Conservation (phyloP, 176 grass and related monocot species). For the Bothriochloa decipiens region DNA sequence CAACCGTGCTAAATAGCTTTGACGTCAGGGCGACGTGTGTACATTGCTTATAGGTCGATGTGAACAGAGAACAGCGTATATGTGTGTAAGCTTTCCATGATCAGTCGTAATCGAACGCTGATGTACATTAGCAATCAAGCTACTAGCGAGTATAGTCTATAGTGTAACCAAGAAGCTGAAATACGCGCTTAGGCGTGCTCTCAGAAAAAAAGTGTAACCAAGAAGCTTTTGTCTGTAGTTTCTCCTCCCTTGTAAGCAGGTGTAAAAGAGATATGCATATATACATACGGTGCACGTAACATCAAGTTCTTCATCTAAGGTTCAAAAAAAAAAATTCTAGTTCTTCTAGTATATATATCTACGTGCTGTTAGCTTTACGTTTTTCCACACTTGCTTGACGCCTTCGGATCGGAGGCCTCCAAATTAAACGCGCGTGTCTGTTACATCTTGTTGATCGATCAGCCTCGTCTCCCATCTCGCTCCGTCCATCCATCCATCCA, state of each 20-base stretch:
- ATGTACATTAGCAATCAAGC: neutral
- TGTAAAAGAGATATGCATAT: no score
- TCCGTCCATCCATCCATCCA: neutral
- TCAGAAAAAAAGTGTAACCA: neutral
- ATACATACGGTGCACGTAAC: neutral
- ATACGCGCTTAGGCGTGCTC: no score
- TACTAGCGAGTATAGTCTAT: no score
- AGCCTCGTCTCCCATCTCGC: neutral
- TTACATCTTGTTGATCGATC: neutral
- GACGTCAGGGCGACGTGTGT: slow-evolving; percentile 22
- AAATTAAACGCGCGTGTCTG: neutral
- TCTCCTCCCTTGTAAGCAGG: neutral
- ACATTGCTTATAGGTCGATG: neutral
- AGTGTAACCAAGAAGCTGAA: neutral
- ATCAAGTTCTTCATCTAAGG: no score
- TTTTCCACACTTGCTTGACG: slow-evolving; percentile 27
- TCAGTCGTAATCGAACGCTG: neutral
- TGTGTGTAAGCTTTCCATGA: neutral
- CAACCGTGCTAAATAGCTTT: neutral
- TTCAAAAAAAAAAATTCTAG: no score
- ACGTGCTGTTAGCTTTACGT: slow-evolving; percentile 5
- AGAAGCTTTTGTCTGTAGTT: neutral
- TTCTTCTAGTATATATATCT: no score
- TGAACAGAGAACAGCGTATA: neutral
- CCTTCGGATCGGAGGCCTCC: neutral